Conservation (phyloP, 1,284 basidiomycete genomes). For the Rhizoctonia solani region DNA sequence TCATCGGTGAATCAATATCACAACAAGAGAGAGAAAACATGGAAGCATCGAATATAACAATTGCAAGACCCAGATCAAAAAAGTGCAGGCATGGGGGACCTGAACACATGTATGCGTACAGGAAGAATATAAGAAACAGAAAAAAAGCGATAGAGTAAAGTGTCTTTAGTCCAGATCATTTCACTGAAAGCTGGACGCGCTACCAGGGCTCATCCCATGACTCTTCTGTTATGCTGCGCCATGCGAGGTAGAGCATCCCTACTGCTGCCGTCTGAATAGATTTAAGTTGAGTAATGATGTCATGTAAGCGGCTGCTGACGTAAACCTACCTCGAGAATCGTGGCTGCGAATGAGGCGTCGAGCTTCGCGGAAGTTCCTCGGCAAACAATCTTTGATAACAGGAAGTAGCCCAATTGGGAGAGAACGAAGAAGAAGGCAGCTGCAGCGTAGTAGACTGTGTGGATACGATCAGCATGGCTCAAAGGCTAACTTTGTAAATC, state of each 20-base stretch:
- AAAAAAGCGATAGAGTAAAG: neutral
- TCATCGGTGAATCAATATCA: too few relatives aligned
- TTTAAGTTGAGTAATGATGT: neutral
- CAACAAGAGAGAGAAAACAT: too few relatives aligned
- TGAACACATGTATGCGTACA: too few relatives aligned
- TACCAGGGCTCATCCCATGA: slow-evolving; percentile 33
- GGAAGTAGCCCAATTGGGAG: slow-evolving; percentile 75
- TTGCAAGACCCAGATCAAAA: too few relatives aligned
- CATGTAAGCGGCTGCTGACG: too few relatives aligned
- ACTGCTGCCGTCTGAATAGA: slow-evolving; percentile 62
- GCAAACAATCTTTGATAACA: slow-evolving; percentile 76
- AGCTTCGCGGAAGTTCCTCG: slow-evolving; percentile 63
- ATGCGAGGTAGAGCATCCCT: slow-evolving; percentile 70
- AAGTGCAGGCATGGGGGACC: neutral
- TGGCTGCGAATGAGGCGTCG: slow-evolving; percentile 82
- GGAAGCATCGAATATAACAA: too few relatives aligned
- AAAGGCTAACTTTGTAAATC: neutral
- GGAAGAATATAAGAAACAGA: neutral
- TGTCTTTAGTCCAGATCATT: neutral
- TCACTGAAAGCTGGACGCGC: neutral
- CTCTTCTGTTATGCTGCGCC: slow-evolving; percentile 81
- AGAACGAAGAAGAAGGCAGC: slow-evolving; percentile 71
- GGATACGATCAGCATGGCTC: slow-evolving; percentile 1
- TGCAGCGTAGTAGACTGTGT: slow-evolving; percentile 60
- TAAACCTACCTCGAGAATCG: slow-evolving; percentile 58